Evolutionary conservation across 768 basidiomycete species (phyloP).

Genomic region (Russula griseocarnosa): DNA sequence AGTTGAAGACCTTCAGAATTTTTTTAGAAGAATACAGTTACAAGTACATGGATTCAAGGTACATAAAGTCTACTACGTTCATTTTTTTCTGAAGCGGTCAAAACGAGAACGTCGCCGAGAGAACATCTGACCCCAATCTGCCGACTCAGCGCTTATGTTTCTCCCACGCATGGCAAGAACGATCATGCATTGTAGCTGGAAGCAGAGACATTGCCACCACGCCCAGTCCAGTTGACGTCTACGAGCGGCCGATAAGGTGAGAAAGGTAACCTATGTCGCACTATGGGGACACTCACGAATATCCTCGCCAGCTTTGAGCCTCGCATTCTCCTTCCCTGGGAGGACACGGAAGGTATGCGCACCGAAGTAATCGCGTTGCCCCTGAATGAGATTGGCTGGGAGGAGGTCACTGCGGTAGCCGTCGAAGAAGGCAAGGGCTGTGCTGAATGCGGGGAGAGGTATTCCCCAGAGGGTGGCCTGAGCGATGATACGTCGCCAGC

Average conservation of each 20-base stretch:
- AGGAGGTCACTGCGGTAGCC: conserved; percentile 95
- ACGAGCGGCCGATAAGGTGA: conserved; percentile 13
- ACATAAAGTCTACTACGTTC: conserved; percentile 20
- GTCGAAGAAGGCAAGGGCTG: conserved; percentile 97
- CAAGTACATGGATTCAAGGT: conserved; percentile 10
- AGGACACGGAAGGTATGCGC: conserved; percentile 96
- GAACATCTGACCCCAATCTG: conserved; percentile 7
- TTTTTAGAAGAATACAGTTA: background rate
- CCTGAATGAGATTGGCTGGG: conserved; percentile 93
- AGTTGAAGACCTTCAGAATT: background rate
- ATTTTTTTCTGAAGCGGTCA: background rate
- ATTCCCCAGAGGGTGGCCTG: conserved; percentile 98
- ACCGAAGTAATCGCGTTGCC: conserved; percentile 99
- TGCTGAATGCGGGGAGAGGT: conserved; percentile 96
- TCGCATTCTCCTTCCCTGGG: conserved; percentile 85
- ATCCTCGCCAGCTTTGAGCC: conserved; percentile 74
- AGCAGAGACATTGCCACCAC: conserved; percentile 91
- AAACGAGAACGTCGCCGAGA: background rate
- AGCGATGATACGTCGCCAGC: conserved; percentile 96
- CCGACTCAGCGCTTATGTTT: background rate
- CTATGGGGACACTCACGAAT: conserved; percentile 61
- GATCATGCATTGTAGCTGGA: conserved; percentile 71
- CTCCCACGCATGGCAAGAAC: background rate
- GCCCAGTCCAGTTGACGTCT: conserved; percentile 99
- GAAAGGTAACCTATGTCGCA: background rate